These are phyloP conservation scores for Fusarium sp. DNA, from an alignment of 2,329 filamentous ascomycete genomes.

Conservation along the genomic window DNA sequence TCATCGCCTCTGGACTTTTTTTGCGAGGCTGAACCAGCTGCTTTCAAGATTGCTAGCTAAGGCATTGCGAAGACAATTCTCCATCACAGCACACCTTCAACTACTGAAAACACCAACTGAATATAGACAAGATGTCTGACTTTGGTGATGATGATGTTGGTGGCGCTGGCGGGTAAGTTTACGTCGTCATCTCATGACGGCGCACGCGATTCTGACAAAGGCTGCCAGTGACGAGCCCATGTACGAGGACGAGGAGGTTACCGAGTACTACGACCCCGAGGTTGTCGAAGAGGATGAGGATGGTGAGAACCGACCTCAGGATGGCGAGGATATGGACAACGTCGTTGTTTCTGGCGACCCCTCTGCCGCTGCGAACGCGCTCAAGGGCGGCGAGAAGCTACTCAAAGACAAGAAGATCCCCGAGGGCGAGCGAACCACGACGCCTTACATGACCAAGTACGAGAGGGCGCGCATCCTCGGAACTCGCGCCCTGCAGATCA, in stretches of 20 bases:
- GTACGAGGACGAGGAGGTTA: conserved; percentile 77
- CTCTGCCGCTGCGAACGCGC: conserved; percentile 67
- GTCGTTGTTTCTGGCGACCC: conserved; percentile 72
- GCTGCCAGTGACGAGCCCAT: conserved; percentile 73
- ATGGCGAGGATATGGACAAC: conserved; percentile 69
- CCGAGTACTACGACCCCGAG: conserved; percentile 67
- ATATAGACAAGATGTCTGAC: conserved; percentile 72
- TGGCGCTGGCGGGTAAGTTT: conserved; percentile 67
- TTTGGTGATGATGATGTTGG: conserved; percentile 75
- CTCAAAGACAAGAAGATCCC: conserved; percentile 89
- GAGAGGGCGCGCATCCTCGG: conserved; percentile 94
- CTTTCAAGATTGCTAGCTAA: conserved; percentile 34
- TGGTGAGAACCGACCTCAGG: conserved; percentile 62
- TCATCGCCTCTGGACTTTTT: conserved; percentile 45
- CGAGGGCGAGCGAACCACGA: conserved; percentile 88
- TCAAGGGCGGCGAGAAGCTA: conserved; percentile 66
- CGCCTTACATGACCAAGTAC: conserved; percentile 99
- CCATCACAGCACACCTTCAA: not conserved
- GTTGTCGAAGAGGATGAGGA: conserved; percentile 66
- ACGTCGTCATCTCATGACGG: not conserved
- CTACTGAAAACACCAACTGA: conserved; percentile 4
- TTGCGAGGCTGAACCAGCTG: conserved; percentile 40
- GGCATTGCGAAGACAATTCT: conserved; percentile 23
- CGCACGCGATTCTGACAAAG: conserved; percentile 39
- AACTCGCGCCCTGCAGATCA: conserved; percentile 94